Percentiles rank a stretch among this genome's conserved stretches.
These are phyloP conservation scores for Ustilago cynodontis DNA, from an alignment of 1,284 basidiomycete genomes.

Conservation along the genomic window DNA sequence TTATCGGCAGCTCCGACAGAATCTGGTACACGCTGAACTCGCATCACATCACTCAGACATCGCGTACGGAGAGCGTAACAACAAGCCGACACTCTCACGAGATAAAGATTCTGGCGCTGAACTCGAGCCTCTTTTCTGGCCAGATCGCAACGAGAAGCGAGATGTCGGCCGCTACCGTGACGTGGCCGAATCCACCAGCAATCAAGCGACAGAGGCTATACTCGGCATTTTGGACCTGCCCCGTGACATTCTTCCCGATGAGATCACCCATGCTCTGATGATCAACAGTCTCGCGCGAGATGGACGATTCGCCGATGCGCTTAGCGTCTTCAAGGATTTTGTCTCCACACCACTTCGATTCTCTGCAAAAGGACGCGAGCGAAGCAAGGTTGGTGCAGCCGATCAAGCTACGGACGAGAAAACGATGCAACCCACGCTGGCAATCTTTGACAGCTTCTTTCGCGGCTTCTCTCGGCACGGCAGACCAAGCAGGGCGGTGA, in stretches of 20 bases:
- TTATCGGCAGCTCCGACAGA: constrained; percentile 43
- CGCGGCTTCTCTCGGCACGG: constrained; percentile 36
- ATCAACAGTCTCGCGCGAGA: constrained; percentile 33
- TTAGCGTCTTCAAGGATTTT: constrained; percentile 44
- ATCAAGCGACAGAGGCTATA: constrained; percentile 8
- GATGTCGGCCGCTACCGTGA: neutral
- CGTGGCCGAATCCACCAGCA: neutral
- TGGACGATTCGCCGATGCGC: constrained; percentile 43
- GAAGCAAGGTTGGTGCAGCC: neutral
- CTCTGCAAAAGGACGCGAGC: neutral
- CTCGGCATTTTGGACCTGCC: constrained; percentile 26
- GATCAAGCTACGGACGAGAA: constrained; percentile 2
- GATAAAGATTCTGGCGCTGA: neutral
- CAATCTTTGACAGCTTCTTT: constrained; percentile 48
- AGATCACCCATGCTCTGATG: constrained; percentile 36
- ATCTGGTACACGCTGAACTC: constrained; percentile 31
- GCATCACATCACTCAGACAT: constrained; percentile 14
- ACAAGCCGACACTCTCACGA: neutral
- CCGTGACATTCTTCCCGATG: constrained; percentile 21
- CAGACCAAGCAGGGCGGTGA: constrained; percentile 6
- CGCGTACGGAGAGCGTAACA: constrained; percentile 11
- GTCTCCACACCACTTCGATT: constrained; percentile 32
- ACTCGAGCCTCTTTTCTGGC: constrained; percentile 20
- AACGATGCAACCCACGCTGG: constrained; percentile 30
- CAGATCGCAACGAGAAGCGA: constrained; percentile 9